Evolutionary conservation across 2,329 filamentous ascomycete genomes (phyloP).

Genomic region (Fusarium decemcellulare): DNA sequence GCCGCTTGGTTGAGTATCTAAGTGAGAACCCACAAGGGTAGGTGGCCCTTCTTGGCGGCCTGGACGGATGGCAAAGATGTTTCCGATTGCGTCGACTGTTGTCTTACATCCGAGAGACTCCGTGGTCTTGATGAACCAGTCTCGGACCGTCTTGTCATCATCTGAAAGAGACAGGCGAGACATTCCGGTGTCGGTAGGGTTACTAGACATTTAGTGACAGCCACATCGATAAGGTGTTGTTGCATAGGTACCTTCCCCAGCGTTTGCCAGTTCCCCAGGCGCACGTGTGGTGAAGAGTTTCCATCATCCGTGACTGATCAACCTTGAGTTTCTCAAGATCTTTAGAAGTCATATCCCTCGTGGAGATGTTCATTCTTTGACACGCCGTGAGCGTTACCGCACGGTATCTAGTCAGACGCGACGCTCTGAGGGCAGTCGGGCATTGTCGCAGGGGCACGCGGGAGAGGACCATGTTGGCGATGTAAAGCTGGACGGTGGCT

Average conservation of each 20-base stretch:
- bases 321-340: conserved; percentile 40
- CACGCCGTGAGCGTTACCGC: background rate
- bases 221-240: fast-evolving
- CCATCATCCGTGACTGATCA: conserved; percentile 38
- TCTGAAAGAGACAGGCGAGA: conserved; percentile 79
- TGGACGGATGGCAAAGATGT: conserved; percentile 81
- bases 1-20: conserved; percentile 75
- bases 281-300: conserved; percentile 42
- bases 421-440: background rate
- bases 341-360: conserved; percentile 35
- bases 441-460: background rate
- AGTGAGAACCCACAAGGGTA: conserved; percentile 78
- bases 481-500: no score
- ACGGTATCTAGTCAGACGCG: background rate
- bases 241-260: conserved; percentile 39
- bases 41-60: conserved; percentile 73
- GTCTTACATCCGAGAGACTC: conserved; percentile 75
- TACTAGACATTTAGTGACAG: conserved; percentile 29
- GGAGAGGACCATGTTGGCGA: no score
- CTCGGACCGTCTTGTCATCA: conserved; percentile 77
- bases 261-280: conserved; percentile 34
- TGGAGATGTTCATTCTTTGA: conserved; percentile 34
- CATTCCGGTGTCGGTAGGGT: conserved; percentile 78
- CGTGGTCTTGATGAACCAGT: conserved; percentile 81
- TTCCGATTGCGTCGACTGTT: conserved; percentile 82